Percentiles rank a stretch among this genome's conserved stretches.
These are phyloP conservation scores for Epichloe baconii DNA, from an alignment of 2,329 filamentous ascomycete genomes.

Conservation along the genomic window DNA sequence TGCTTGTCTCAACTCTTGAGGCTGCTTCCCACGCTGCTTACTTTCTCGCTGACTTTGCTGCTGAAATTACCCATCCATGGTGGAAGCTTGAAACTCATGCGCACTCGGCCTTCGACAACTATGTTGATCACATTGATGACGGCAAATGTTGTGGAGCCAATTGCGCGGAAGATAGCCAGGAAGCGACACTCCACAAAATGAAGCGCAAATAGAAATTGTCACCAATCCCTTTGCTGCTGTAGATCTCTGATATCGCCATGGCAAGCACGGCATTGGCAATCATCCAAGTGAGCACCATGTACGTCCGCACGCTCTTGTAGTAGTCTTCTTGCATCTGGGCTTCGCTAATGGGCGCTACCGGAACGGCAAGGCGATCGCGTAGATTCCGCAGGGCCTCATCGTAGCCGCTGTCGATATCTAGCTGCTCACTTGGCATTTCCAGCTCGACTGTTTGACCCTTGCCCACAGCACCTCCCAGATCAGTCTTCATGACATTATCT, in stretches of 20 bases:
- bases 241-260: constrained; percentile 85
- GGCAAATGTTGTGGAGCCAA: constrained; percentile 71
- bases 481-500: constrained; percentile 87
- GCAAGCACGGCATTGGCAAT: constrained; percentile 80
- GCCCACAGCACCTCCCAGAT: constrained; percentile 74
- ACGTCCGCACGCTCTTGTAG: constrained; percentile 92
- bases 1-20: constrained; percentile 19
- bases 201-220: constrained; percentile 86
- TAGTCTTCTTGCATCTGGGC: constrained; percentile 93
- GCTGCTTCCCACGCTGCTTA: constrained; percentile 36
- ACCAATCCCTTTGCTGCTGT: constrained; percentile 55
- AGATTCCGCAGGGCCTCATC: constrained; percentile 95
- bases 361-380: constrained; percentile 79
- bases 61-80: constrained; percentile 32
- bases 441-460: constrained; percentile 76
- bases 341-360: constrained; percentile 48
- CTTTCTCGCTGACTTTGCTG: constrained; percentile 31
- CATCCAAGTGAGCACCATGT: constrained; percentile 96
- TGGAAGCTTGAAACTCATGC: constrained; percentile 38
- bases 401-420: constrained; percentile 96
- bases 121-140: constrained; percentile 74
- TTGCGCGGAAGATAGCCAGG: constrained; percentile 76
- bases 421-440: constrained; percentile 94
- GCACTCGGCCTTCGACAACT: constrained; percentile 72
- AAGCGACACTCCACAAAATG: constrained; percentile 84